Conservation (phyloP, 352 stramenopile genomes). For the Phytopythium sindhum region DNA sequence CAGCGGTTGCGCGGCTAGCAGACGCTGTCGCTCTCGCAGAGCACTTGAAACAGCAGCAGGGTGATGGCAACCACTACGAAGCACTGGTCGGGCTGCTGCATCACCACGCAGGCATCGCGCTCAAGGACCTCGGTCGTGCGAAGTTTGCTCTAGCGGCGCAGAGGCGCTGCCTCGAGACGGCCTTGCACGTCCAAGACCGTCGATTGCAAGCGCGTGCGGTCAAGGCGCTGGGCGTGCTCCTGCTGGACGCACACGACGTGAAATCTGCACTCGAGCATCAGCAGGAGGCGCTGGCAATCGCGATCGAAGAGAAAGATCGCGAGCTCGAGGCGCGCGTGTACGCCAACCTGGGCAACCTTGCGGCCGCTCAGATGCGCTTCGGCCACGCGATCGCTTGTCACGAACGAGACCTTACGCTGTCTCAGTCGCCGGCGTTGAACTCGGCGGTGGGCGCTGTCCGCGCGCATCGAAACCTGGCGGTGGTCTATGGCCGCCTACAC, state of each 20-base stretch:
- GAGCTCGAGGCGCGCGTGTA: conserved; percentile 75
- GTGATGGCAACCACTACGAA: conserved; percentile 6
- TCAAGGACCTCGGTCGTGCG: conserved; percentile 48
- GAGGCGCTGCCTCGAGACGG: conserved; percentile 43
- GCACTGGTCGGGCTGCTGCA: conserved; percentile 43
- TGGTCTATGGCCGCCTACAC: conserved; percentile 58
- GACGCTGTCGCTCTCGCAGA: conserved; percentile 35
- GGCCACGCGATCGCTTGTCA: conserved; percentile 60
- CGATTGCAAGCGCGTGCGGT: conserved; percentile 48
- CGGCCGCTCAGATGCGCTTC: conserved; percentile 43
- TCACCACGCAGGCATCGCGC: conserved; percentile 66
- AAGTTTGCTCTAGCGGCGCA: conserved; percentile 36
- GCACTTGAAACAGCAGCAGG: not conserved
- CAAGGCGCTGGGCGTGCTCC: conserved; percentile 65
- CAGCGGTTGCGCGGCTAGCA: conserved; percentile 33
- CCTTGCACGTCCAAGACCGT: conserved; percentile 30
- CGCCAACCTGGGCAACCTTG: conserved; percentile 78
- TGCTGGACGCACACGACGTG: conserved; percentile 43
- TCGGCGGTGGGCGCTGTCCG: conserved; percentile 50
- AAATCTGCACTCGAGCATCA: conserved; percentile 49
- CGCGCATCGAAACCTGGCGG: conserved; percentile 66
- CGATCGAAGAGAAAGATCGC: conserved; percentile 36
- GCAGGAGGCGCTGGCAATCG: conserved; percentile 56
- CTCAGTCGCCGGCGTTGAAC: conserved; percentile 25
- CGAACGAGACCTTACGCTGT: conserved; percentile 51